phyloP scores from a whole-genome alignment of 2,329 filamentous ascomycete species.

The Aspergillus ochraceoroseus region DNA sequence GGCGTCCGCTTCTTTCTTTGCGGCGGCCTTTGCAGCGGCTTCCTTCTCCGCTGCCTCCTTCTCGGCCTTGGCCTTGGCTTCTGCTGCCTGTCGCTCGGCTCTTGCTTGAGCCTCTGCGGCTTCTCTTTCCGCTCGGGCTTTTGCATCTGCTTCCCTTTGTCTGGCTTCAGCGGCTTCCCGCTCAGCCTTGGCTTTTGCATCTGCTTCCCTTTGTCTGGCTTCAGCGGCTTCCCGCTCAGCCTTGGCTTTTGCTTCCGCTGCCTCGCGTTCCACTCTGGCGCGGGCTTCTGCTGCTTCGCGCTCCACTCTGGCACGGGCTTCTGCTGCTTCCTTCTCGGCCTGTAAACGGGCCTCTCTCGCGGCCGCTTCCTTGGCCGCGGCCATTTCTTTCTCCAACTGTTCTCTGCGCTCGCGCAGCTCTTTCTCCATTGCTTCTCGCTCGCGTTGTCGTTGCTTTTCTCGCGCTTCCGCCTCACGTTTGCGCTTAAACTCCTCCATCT shows the following conservation, averaged over 20 bases:
- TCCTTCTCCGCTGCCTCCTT: constrained; percentile 64
- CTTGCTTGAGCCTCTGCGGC: constrained; percentile 25
- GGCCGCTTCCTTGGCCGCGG: constrained; percentile 28
- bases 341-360: constrained; percentile 25
- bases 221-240: constrained; percentile 24
- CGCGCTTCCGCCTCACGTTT: constrained; percentile 37
- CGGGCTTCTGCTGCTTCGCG: constrained; percentile 30
- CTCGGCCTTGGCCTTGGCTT: constrained; percentile 34
- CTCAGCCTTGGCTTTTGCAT: constrained; percentile 21
- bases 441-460: constrained; percentile 38
- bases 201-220: constrained; percentile 19
- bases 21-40: constrained; percentile 37
- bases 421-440: constrained; percentile 41
- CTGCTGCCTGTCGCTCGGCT: constrained; percentile 26
- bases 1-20: constrained; percentile 38
- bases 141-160: constrained; percentile 17
- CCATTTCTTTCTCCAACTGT: constrained; percentile 38
- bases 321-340: constrained; percentile 36
- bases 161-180: constrained; percentile 25
- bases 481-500: constrained; percentile 38
- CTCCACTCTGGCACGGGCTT: constrained; percentile 32
- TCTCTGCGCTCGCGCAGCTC: constrained; percentile 39
- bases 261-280: constrained; percentile 22
- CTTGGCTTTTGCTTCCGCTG: constrained; percentile 21
- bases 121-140: constrained; percentile 22